Evolutionary conservation across 2,329 filamentous ascomycete genomes (phyloP).

Genomic region (Blastomyces emzantsi): DNA sequence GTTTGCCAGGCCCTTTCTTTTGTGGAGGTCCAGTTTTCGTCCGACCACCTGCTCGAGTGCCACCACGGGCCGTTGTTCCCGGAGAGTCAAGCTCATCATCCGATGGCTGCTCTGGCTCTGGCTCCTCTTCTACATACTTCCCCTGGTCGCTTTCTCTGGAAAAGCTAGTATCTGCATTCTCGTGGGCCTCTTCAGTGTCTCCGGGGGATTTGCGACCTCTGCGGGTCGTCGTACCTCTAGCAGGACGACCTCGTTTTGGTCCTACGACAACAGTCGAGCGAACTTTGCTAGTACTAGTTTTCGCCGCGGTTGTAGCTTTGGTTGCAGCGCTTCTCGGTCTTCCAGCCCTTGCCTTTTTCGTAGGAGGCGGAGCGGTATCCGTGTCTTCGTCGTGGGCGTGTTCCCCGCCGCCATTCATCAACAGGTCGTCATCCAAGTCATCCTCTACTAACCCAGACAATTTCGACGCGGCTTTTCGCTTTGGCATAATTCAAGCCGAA

Average conservation of each 20-base stretch:
- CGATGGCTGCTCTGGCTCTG: constrained; percentile 22
- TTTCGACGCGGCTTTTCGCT: constrained; percentile 34
- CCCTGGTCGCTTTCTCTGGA: constrained; percentile 24
- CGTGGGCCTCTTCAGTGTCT: constrained; percentile 13
- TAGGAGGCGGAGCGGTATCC: constrained; percentile 27
- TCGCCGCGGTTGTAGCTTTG: constrained; percentile 34
- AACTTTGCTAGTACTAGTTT: constrained; percentile 25
- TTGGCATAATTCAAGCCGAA: constrained; percentile 26
- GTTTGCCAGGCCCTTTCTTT: constrained; percentile 22
- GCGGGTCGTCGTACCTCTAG: constrained; percentile 17
- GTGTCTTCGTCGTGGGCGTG: constrained; percentile 22
- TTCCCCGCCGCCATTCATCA: constrained; percentile 20
- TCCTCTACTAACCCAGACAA: constrained; percentile 41
- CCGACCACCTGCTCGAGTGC: background rate
- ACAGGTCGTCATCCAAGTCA: constrained; percentile 36
- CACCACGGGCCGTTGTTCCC: constrained; percentile 16
- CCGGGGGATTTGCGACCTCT: constrained; percentile 14
- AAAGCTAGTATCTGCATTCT: constrained; percentile 1
- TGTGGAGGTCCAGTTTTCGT: constrained; percentile 16
- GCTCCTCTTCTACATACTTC: constrained; percentile 39
- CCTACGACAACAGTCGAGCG: constrained; percentile 18
- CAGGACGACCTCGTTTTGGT: constrained; percentile 16
- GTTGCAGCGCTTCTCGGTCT: constrained; percentile 34
- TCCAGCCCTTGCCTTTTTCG: constrained; percentile 29
- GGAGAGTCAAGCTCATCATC: constrained; percentile 24